phyloP scores from a whole-genome alignment of 1,139 yeast genomes.

The Yamadazyma spencermartinsiae region DNA sequence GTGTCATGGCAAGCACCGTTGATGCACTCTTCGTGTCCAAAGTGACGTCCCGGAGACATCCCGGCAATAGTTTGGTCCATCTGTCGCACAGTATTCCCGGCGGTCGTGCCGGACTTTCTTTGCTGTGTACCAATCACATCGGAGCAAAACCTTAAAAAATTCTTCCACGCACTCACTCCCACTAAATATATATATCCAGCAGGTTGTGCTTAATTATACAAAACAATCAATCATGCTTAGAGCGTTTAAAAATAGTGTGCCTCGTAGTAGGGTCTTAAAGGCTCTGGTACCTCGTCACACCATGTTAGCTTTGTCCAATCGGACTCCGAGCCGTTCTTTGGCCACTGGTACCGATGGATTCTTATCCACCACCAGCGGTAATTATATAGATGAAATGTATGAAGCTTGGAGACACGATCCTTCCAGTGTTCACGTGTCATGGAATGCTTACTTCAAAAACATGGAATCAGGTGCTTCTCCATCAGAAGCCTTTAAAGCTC shows the following conservation, averaged over 20 bases:
- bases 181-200: neutral
- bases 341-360: conserved; percentile 72
- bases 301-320: neutral
- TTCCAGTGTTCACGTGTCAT: conserved; percentile 84
- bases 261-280: conserved; percentile 32
- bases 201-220: conserved; percentile 1
- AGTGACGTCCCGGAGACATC: conserved; percentile 3
- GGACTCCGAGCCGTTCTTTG: conserved; percentile 56
- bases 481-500: conserved; percentile 79
- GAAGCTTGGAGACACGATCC: conserved; percentile 94
- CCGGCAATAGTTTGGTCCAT: neutral
- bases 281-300: conserved; percentile 13
- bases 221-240: conserved; percentile 34
- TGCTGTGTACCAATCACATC: conserved; percentile 14
- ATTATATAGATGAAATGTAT: conserved; percentile 97
- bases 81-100: neutral
- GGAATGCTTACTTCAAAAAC: conserved; percentile 96
- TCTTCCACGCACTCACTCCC: neutral
- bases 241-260: conserved; percentile 43
- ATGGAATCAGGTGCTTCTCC: conserved; percentile 74
- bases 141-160: conserved; percentile 5
- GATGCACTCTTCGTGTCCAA: too few species aligned
- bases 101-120: conserved; percentile 1
- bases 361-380: conserved; percentile 82
- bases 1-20: too few species aligned